A percentile compares a stretch with the other conserved stretches of the same genome.
Evolutionary conservation across 345 rosid species (phyloP).

Genomic region (Brassica cretica): DNA sequence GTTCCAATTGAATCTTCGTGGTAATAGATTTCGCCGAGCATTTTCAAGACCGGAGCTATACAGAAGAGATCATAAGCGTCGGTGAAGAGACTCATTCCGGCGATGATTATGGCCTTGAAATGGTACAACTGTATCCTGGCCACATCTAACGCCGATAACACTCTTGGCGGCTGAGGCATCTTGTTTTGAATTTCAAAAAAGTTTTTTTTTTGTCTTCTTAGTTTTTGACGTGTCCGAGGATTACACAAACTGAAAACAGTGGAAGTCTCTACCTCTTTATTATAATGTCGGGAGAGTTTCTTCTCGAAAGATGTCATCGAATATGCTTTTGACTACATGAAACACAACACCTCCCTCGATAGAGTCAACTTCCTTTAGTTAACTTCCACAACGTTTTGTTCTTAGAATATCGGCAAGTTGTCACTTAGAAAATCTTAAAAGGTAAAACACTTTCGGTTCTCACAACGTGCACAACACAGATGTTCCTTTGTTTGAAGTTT

Average conservation of each 20-base stretch:
- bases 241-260: slow-evolving; percentile 7
- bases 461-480: slow-evolving; percentile 11
- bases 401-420: not conserved
- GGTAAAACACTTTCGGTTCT: not conserved
- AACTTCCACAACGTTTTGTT: slow-evolving; percentile 11
- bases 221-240: slow-evolving; percentile 2
- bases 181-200: too few species aligned
- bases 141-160: slow-evolving; percentile 43
- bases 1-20: slow-evolving; percentile 25
- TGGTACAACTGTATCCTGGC: slow-evolving; percentile 52
- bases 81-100: slow-evolving; percentile 57
- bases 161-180: not conserved
- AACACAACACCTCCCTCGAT: slow-evolving; percentile 28
- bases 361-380: slow-evolving; percentile 22
- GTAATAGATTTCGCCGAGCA: slow-evolving; percentile 49
- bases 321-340: slow-evolving; percentile 32
- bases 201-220: not conserved
- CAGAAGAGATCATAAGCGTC: slow-evolving; percentile 55
- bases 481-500: not conserved
- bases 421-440: not conserved
- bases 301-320: not conserved
- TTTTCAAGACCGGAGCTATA: slow-evolving; percentile 44
- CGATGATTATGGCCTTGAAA: slow-evolving; percentile 48
- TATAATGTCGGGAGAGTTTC: slow-evolving; percentile 16
- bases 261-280: slow-evolving; percentile 20